These are phyloP conservation scores for Rehmannia glutinosa DNA, from an alignment of 257 asterid genomes.

Conservation along the genomic window DNA sequence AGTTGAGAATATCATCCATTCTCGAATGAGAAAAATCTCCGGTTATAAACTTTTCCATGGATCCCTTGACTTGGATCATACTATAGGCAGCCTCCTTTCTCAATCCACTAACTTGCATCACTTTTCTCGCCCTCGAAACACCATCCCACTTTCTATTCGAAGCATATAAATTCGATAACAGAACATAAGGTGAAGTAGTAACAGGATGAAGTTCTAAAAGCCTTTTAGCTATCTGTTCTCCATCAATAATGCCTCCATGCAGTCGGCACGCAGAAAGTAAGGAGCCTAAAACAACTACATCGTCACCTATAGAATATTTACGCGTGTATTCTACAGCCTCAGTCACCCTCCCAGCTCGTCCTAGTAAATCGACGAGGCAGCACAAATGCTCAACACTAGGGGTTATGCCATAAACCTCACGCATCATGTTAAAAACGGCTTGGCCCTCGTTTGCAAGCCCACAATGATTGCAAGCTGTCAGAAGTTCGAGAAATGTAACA, in stretches of 20 bases:
- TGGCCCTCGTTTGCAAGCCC: slow-evolving; percentile 62
- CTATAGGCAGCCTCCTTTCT: slow-evolving; percentile 61
- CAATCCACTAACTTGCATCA: slow-evolving; percentile 51
- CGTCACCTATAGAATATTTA: slow-evolving; percentile 34
- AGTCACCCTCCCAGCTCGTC: slow-evolving; percentile 56
- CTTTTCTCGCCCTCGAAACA: slow-evolving; percentile 50
- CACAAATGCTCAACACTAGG: slow-evolving; percentile 55
- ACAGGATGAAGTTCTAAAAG: slow-evolving; percentile 45
- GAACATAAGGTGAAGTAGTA: slow-evolving; percentile 57
- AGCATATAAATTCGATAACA: slow-evolving; percentile 61
- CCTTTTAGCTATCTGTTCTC: slow-evolving; percentile 48
- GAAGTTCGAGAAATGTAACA: slow-evolving; percentile 55
- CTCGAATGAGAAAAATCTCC: slow-evolving; percentile 51
- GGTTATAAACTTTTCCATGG: slow-evolving; percentile 36
- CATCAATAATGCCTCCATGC: slow-evolving; percentile 43
- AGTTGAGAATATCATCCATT: slow-evolving; percentile 36
- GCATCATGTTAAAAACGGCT: slow-evolving; percentile 42
- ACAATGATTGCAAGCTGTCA: slow-evolving; percentile 68
- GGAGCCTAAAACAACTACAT: slow-evolving; percentile 60
- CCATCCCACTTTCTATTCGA: slow-evolving; percentile 58
- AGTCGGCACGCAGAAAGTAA: slow-evolving; percentile 69
- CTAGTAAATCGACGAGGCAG: slow-evolving; percentile 67
- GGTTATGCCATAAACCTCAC: slow-evolving; percentile 25
- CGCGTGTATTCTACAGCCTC: slow-evolving; percentile 54
- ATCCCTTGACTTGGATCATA: slow-evolving; percentile 45